Base-by-base conservation (phyloP, 306 rosid genomes). In the Hippophae gyantsensis region DNA sequence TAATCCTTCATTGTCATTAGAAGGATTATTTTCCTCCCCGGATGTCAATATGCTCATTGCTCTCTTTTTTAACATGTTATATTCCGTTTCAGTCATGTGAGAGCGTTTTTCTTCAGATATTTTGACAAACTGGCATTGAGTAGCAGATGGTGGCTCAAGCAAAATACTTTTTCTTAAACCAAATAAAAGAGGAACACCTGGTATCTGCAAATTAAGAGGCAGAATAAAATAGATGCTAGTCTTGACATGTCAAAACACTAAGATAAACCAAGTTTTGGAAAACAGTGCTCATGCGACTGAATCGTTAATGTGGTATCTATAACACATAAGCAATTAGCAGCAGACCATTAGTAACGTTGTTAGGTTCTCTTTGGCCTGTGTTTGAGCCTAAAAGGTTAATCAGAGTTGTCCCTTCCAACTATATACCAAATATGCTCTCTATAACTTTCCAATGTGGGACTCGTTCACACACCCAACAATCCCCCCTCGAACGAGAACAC, bases 161-260 rank as follows among this genome's bases (percentile, higher is more conserved):
- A 80, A 73, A 66, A 90, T 90, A 38, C 90, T 71, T 62, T 76
- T 90, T 72, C 94, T 77, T 65, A 83, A 72, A 67, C 86, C 82
- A 67, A 11, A 87, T 59, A 90, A 60, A 68, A 81, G 65, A 14
- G 95, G 97, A 46, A 90, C 94, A 38, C 97, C 94, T 50, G 94
- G 89, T 56, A 87, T 69, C 97, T 90, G 78, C 61, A 42, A 43
- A 23, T 58, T 38, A 32, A 13, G 13, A 45, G 47, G 52, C 26
- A 38, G 51, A 26, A 40, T 48, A 42, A 12, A 56, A 68, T 26
- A 13, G 32, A 58, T 60, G 48, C 60, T 42, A 38, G 43, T 42
- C 23, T 27, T 10, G 1, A 42, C 25, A 58, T 5, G 18, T n/a
- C 8, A 32, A 32, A 32, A 32, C 38, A 32, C 38, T 32, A 4